Evolutionary conservation across 192 early-diverging fungal genomes (phyloP), one percentile per base, ranked within the genome.

Genomic region (Coemansia brasiliensis): DNA sequence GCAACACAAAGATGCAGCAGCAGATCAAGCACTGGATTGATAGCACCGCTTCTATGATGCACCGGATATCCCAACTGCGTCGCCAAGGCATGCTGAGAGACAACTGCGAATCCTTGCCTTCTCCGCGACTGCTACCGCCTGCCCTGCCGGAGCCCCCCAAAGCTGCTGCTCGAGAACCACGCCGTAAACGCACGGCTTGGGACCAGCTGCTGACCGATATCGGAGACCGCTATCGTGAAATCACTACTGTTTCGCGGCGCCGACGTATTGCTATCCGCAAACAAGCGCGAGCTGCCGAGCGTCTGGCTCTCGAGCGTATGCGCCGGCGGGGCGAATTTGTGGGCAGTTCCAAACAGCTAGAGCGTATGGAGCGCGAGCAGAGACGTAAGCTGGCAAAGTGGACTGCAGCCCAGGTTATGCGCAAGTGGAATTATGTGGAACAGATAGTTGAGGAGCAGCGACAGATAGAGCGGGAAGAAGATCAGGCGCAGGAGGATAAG

Each of bases 341-440:
- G 39, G 53, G 13, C 26, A 43, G 10, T 57, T 61, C n/a, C 60
- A 67, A 42, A 21, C 18, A 46, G 61, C 62, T 35, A 2, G 64
- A 63, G 27, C 60, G 63, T 2, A 68, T 61, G 6, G 55, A 66
- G 22, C 43, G 55, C 15, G 74, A 63, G 38, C 29, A 43, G 29
- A 24, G 42, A 15, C 43, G 63, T 10, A 74, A 70, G 13, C 42
- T 87, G 45, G 89, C 89, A 2, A 93, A 92, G 44, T 80, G 81
- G 68, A 84, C 86, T 0, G 78, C 76, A 6, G 77, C 80, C 39
- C 83, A 88, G 52, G 82, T 93, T 7, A 83, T 83, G 57, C 81
- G 83, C 38, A 85, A 84, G 55, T 93, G 91, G 91, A 70, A 78
- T n/a, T 72, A 80, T n/a, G 82, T 89, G 2, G 79, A 86, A 52